A percentile compares a stretch with the other conserved stretches of the same genome.
Evolutionary conservation across 208 protist species (phyloP).

Genomic region (Trypanosoma avium): DNA sequence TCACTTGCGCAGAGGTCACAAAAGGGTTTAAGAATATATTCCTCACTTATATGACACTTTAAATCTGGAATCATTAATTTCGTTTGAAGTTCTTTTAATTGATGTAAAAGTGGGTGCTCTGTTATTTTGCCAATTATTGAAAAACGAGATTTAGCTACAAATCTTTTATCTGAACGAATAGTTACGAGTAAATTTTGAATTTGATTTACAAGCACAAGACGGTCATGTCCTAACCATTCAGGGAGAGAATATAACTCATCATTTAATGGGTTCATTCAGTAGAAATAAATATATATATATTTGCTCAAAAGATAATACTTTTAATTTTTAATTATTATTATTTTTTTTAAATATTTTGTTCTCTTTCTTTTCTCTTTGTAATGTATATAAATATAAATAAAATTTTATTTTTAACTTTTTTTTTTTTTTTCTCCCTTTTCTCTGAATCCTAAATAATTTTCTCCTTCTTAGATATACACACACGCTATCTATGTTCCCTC

Average conservation of each 20-base stretch:
- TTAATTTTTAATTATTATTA: no score
- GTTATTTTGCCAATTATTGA: not conserved
- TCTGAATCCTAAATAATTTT: no score
- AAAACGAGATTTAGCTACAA: slow-evolving; percentile 34
- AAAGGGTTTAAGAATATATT: slow-evolving; percentile 62
- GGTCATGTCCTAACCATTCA: slow-evolving; percentile 27
- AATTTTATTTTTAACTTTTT: no score
- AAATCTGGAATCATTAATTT: slow-evolving; percentile 12
- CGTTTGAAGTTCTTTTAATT: slow-evolving; percentile 27
- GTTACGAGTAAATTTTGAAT: slow-evolving; percentile 55
- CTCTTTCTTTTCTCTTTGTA: no score
- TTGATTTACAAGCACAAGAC: slow-evolving; percentile 46
- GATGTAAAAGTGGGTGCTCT: slow-evolving; percentile 32
- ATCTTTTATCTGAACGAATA: slow-evolving; percentile 44
- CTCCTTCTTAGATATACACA: no score
- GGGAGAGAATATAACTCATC: not conserved
- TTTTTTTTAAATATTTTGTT: no score
- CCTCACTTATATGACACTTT: slow-evolving; percentile 37
- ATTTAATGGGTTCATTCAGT: no score
- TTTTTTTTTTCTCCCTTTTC: no score
- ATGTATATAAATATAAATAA: no score
- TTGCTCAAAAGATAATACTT: no score
- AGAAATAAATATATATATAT: no score
- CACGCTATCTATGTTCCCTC: no score
- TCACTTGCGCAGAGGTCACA: slow-evolving; percentile 52